Percentiles rank a stretch among this genome's conserved stretches.
Conservation (phyloP, 1,284 basidiomycete species). For the Sporisorium reilianum region DNA sequence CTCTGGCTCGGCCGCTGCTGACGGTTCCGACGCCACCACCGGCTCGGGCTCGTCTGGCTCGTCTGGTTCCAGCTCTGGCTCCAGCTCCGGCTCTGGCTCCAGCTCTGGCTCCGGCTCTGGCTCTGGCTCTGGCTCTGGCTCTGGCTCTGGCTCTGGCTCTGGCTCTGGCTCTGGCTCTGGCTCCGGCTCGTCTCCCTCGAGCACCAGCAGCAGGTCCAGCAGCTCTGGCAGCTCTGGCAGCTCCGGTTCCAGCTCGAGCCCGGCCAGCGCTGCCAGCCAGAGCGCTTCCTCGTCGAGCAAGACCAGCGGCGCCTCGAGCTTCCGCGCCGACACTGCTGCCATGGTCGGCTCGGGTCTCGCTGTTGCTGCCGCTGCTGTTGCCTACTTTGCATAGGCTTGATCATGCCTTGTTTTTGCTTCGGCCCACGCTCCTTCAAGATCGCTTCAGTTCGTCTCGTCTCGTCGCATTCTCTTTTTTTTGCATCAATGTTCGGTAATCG, state of each 20-base stretch:
- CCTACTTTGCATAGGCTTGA: slow-evolving; percentile 28
- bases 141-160: slow-evolving; percentile 20
- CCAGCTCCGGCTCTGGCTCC: too few relatives aligned
- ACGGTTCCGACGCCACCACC: slow-evolving; percentile 21
- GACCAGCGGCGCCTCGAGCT: slow-evolving; percentile 28
- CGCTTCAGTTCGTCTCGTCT: slow-evolving; percentile 10
- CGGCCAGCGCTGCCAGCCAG: slow-evolving; percentile 9
- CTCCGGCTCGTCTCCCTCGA: slow-evolving; percentile 9
- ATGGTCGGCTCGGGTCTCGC: slow-evolving; percentile 35
- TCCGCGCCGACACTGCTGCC: slow-evolving; percentile 25
- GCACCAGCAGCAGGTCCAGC: slow-evolving; percentile 8
- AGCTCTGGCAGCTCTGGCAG: background rate
- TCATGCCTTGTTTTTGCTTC: background rate
- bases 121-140: slow-evolving; percentile 17
- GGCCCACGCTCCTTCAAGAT: background rate
- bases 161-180: slow-evolving; percentile 12
- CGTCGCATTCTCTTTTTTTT: slow-evolving; percentile 29
- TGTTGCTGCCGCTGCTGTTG: slow-evolving; percentile 34
- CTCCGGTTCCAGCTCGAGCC: background rate
- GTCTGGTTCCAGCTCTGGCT: too few relatives aligned
- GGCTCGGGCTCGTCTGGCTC: slow-evolving; percentile 20
- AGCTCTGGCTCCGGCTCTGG: slow-evolving; percentile 16
- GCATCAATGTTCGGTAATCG: slow-evolving; percentile 31
- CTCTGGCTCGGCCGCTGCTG: slow-evolving; percentile 18
- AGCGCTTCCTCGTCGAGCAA: slow-evolving; percentile 1